These are phyloP conservation scores for Arctium lappa DNA, from an alignment of 129 eudicot genomes.

Conservation along the genomic window DNA sequence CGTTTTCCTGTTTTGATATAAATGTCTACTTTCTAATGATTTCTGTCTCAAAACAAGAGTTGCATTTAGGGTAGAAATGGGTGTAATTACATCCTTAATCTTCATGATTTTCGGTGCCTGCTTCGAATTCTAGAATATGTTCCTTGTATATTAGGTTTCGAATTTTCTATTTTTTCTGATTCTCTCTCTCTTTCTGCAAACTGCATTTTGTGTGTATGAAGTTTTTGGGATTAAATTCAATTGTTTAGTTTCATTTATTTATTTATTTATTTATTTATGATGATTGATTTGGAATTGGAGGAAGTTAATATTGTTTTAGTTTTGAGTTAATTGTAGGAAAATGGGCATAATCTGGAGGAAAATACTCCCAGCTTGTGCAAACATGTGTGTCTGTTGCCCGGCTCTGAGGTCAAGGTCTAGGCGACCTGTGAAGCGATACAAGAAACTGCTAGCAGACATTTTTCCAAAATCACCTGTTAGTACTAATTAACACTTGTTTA, in stretches of 20 bases:
- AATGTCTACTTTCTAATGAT: background rate
- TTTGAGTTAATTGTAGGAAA: constrained; percentile 3
- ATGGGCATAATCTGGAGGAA: constrained; percentile 92
- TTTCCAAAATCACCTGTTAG: constrained; percentile 94
- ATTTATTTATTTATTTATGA: background rate
- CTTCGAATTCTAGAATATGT: background rate
- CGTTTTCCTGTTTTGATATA: background rate
- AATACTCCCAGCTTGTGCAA: constrained; percentile 93
- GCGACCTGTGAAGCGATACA: constrained; percentile 93
- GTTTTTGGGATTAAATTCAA: background rate
- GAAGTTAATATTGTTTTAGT: background rate
- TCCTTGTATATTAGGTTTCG: background rate
- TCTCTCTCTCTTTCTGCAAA: background rate
- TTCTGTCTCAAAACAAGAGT: background rate
- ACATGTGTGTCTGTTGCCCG: constrained; percentile 95
- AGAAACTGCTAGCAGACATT: constrained; percentile 77
- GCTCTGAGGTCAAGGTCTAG: constrained; percentile 83
- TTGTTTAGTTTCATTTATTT: background rate
- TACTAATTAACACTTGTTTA: background rate
- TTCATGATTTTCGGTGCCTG: background rate
- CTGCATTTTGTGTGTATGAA: background rate
- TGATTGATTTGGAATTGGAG: background rate
- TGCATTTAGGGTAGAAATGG: background rate
- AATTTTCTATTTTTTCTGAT: background rate
- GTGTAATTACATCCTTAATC: background rate